Percentiles rank a stretch among this genome's conserved stretches.
Evolutionary conservation across 2,329 filamentous ascomycete species (phyloP).

Genomic region (Epichloe aotearoae): DNA sequence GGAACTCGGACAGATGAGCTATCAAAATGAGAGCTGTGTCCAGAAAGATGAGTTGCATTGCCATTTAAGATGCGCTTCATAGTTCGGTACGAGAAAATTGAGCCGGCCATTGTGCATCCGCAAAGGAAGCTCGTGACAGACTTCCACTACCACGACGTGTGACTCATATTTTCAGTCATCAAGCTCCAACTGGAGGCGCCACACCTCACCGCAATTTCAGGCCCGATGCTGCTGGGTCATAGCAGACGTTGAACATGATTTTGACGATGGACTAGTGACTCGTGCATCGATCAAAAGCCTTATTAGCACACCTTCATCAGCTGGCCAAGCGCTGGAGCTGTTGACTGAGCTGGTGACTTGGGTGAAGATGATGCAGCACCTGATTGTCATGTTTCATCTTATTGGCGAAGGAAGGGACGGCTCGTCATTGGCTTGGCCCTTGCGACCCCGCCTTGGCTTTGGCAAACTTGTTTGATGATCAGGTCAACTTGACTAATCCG

Average conservation of each 20-base stretch:
- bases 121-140: neutral
- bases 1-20: neutral
- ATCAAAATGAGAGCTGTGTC: neutral
- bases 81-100: neutral
- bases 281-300: neutral
- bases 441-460: neutral
- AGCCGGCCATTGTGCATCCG: neutral
- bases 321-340: neutral
- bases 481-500: neutral
- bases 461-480: neutral
- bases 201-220: constrained; percentile 1
- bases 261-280: neutral
- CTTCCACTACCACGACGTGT: neutral
- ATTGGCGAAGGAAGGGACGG: neutral
- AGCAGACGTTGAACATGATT: neutral
- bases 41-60: neutral
- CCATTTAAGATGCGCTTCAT: neutral
- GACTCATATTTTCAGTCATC: neutral
- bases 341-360: neutral
- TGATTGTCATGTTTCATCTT: neutral
- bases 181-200: neutral
- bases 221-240: neutral
- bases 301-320: neutral
- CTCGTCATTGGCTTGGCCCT: neutral
- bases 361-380: neutral